Base-by-base conservation (phyloP, 495 filamentous ascomycete genomes). In the Aspergillus nidulans region DNA sequence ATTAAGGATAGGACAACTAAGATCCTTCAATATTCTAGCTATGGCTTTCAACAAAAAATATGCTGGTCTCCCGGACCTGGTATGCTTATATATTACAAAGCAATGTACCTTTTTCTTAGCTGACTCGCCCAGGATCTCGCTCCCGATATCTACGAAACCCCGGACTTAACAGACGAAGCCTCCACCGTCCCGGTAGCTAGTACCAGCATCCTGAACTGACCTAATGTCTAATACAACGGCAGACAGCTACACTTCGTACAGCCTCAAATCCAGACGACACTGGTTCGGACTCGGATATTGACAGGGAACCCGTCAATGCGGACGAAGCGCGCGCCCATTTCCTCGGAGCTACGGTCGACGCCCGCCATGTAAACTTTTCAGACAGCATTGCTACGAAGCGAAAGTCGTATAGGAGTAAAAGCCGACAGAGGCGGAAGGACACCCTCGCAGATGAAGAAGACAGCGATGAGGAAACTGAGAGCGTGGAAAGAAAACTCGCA, bases 111-210 rank as follows among this genome's bases (percentile, higher is more conserved):
- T 25, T 18, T 4, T 12, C 15, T 13, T 20, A 20, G 28, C 32
- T 49, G 3, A 23, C 44, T 16, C 25, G 7, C 8, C 18, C 56
- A 94, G 90, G 92, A 97, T 66, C 85, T 83, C 21, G 89, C 91
- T 21, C 92, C 91, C 68, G 92, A 96, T 65, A 87, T 95, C 63
- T 97, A 97, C 74, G 92, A 96, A 73, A 96, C 92, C 43, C 92
- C 92, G 63, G 90, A 94, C 55, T 75, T 96, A 59, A 90, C 83
- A 21, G 90, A 96, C 62, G 92, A 94, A 66, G 85, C 79, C 48
- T 95, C 90, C 24, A 97, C 91, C 34, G 67, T 90, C 53, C 89
- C 82, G 26, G 89, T 95, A 64, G 55, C 32, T 25, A 47, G 49
- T 10, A n/a, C 18, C 16, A 8, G 9, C 2, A 1, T 9, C 13